These are phyloP conservation scores for Juncus effusus DNA, from an alignment of 176 grass and related monocot species.

Conservation along the genomic window DNA sequence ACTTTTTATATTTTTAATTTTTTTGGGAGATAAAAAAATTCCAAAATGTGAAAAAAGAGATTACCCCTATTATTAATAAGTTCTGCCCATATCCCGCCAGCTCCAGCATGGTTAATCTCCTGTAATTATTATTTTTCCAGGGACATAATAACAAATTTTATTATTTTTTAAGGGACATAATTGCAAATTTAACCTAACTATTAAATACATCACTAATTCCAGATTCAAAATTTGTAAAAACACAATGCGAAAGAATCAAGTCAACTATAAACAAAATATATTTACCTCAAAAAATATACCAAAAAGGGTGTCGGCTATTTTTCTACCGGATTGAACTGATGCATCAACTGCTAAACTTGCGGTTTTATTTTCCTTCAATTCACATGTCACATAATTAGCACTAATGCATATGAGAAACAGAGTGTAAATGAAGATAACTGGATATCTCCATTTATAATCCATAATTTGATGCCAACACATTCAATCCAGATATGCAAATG, in stretches of 20 bases:
- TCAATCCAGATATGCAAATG: constrained; percentile 15
- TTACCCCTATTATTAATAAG: constrained; percentile 89
- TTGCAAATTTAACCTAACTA: not conserved
- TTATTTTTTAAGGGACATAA: not conserved
- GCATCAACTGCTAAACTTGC: constrained; percentile 56
- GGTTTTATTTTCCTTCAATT: constrained; percentile 26
- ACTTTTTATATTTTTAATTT: not conserved
- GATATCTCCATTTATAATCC: constrained; percentile 19
- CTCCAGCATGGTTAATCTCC: constrained; percentile 97
- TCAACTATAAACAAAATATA: not conserved
- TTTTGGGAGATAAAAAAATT: not conserved
- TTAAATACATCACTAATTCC: not conserved
- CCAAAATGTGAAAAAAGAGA: constrained; percentile 7
- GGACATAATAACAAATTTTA: not conserved
- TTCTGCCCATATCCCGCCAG: constrained; percentile 94
- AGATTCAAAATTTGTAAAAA: not conserved
- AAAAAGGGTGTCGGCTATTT: constrained; percentile 86
- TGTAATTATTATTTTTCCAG: constrained; percentile 12
- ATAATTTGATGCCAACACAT: constrained; percentile 22
- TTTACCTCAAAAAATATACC: constrained; percentile 93
- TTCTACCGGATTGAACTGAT: constrained; percentile 45
- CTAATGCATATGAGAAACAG: constrained; percentile 27
- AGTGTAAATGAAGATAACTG: not conserved
- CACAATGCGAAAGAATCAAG: not conserved
- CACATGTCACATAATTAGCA: constrained; percentile 27